Conservation (phyloP, 2,329 filamentous ascomycete genomes). For the Aspergillus floridensis region DNA sequence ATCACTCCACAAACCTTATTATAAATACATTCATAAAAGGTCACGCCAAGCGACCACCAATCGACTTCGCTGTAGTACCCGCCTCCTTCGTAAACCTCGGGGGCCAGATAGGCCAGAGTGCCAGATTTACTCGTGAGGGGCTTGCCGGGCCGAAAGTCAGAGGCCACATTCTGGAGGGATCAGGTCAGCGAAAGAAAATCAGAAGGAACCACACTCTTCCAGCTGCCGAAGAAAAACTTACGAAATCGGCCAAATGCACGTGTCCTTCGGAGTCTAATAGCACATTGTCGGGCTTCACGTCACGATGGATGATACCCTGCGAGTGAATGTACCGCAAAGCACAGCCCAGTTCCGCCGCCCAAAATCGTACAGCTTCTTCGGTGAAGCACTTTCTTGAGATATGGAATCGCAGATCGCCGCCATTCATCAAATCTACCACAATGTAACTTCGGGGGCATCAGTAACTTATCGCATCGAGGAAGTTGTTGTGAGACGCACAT, state of each 20-base stretch:
- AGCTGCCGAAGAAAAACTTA: slow-evolving; percentile 47
- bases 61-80: slow-evolving; percentile 90
- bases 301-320: slow-evolving; percentile 85
- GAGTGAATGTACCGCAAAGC: slow-evolving; percentile 82
- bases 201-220: not conserved
- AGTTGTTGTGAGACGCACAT: slow-evolving; percentile 60
- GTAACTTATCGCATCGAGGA: slow-evolving; percentile 6
- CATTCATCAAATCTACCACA: slow-evolving; percentile 97
- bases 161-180: slow-evolving; percentile 78
- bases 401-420: slow-evolving; percentile 93
- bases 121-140: slow-evolving; percentile 92
- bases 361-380: slow-evolving; percentile 93
- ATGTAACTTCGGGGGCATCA: slow-evolving; percentile 63
- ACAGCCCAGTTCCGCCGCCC: slow-evolving; percentile 92
- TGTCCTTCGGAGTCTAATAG: slow-evolving; percentile 85
- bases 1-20: slow-evolving; percentile 69
- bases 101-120: slow-evolving; percentile 90
- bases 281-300: slow-evolving; percentile 91
- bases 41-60: slow-evolving; percentile 97
- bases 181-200: slow-evolving; percentile 10
- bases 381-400: slow-evolving; percentile 98
- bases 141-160: slow-evolving; percentile 80
- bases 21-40: slow-evolving; percentile 99
- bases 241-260: slow-evolving; percentile 96
- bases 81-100: slow-evolving; percentile 87